A percentile compares a stretch with the other conserved stretches of the same genome.
Evolutionary conservation across 352 stramenopile species (phyloP).

Genomic region (Phytophthora sp.): DNA sequence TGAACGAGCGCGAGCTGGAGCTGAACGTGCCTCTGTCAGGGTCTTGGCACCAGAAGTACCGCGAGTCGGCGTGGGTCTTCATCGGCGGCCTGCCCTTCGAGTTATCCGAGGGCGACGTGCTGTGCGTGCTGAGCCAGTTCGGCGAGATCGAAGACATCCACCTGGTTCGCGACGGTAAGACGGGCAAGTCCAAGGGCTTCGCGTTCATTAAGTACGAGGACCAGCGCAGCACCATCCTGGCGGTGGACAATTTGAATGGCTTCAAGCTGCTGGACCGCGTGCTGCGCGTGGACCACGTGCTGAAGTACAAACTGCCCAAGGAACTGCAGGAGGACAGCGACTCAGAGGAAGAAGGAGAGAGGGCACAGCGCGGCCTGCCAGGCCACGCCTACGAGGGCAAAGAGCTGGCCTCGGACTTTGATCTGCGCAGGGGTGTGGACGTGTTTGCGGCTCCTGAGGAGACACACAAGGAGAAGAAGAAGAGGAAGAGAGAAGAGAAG

Average conservation of each 20-base stretch:
- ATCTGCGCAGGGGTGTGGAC: conserved; percentile 82
- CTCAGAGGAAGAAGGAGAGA: conserved; percentile 44
- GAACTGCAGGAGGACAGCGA: conserved; percentile 87
- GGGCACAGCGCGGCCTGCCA: conserved; percentile 55
- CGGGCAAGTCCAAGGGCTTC: conserved; percentile 96
- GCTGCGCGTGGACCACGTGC: conserved; percentile 96
- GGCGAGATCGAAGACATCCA: conserved; percentile 96
- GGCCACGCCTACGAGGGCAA: conserved; percentile 91
- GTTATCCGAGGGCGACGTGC: conserved; percentile 95
- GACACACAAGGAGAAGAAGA: conserved; percentile 63
- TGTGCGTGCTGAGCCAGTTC: conserved; percentile 91
- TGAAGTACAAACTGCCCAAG: conserved; percentile 97
- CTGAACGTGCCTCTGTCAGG: conserved; percentile 67
- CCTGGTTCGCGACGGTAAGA: conserved; percentile 95
- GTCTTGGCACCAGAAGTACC: conserved; percentile 90
- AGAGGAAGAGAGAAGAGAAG: conserved; percentile 63
- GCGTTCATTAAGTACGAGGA: conserved; percentile 98
- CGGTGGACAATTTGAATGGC: conserved; percentile 98
- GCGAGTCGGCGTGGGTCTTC: conserved; percentile 97
- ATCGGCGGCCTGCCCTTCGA: conserved; percentile 93
- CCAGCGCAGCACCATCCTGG: conserved; percentile 95
- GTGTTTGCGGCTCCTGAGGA: conserved; percentile 77
- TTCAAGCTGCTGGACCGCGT: conserved; percentile 90
- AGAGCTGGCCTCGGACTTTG: conserved; percentile 70
- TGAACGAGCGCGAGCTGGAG: conserved; percentile 86